Evolutionary conservation across 129 eudicot species (phyloP).

Genomic region (Heracleum sosnowskyi): DNA sequence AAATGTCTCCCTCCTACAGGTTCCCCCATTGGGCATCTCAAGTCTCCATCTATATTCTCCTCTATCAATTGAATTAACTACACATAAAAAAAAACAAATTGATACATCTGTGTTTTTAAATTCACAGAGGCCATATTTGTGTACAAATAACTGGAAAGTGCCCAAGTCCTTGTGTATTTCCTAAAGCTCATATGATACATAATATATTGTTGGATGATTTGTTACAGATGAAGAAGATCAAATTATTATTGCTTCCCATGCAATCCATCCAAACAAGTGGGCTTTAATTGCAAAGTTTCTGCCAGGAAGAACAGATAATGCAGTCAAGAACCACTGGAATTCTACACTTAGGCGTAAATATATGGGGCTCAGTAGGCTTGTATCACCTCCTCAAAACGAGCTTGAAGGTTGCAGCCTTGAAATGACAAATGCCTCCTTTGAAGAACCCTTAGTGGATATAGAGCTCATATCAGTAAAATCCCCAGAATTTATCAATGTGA

Average conservation of each 20-base stretch:
- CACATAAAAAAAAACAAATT: too few relatives aligned
- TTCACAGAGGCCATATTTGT: background rate
- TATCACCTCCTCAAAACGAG: slow-evolving; percentile 3
- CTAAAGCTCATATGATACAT: background rate
- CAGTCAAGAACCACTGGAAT: slow-evolving; percentile 92
- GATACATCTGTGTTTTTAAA: background rate
- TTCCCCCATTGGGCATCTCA: too few relatives aligned
- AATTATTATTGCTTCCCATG: slow-evolving; percentile 58
- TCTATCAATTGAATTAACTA: too few relatives aligned
- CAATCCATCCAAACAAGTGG: slow-evolving; percentile 82
- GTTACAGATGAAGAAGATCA: slow-evolving; percentile 71
- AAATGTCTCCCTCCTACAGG: too few relatives aligned
- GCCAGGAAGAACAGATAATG: slow-evolving; percentile 83
- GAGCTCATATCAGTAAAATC: slow-evolving; percentile 26
- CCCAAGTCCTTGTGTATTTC: too few relatives aligned
- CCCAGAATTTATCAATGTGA: slow-evolving; percentile 17
- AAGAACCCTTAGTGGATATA: slow-evolving; percentile 35
- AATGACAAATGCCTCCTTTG: slow-evolving; percentile 34
- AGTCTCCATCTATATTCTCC: too few relatives aligned
- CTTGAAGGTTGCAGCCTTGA: slow-evolving; percentile 20
- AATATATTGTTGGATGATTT: background rate
- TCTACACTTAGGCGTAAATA: slow-evolving; percentile 57
- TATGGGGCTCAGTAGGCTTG: slow-evolving; percentile 6
- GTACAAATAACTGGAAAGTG: background rate
- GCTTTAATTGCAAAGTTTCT: slow-evolving; percentile 68